Conservation (phyloP, 2,329 filamentous ascomycete genomes). For the Neopestalotiopsis sp. region DNA sequence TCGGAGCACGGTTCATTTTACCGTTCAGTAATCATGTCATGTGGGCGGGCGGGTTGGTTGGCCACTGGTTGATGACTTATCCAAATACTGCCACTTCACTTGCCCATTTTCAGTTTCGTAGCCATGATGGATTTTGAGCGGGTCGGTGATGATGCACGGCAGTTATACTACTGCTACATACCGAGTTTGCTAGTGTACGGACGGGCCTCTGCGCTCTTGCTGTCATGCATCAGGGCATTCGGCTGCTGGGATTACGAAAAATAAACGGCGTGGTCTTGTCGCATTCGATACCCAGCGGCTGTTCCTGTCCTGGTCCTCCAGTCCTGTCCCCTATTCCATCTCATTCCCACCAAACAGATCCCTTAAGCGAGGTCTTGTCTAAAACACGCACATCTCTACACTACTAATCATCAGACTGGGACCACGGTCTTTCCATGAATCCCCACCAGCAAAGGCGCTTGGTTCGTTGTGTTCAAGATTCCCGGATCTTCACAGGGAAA, state of each 20-base stretch:
- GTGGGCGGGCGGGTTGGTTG: not conserved
- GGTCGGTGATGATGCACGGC: not conserved
- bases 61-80: not conserved
- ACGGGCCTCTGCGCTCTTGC: not conserved
- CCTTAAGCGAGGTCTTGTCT: not conserved
- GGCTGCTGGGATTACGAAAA: not conserved
- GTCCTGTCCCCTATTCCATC: not conserved
- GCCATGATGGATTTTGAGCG: not conserved
- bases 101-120: not conserved
- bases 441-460: not conserved
- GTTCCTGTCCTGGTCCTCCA: no score
- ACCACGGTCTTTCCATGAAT: not conserved
- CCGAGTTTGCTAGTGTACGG: not conserved
- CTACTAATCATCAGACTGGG: not conserved
- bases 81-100: not conserved
- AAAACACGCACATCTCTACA: not conserved
- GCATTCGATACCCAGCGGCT: not conserved
- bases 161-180: not conserved
- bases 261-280: not conserved
- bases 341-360: not conserved
- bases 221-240: not conserved
- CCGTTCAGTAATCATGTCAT: constrained; percentile 5
- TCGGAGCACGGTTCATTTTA: not conserved
- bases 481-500: not conserved
- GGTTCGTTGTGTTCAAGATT: not conserved